Conservation (phyloP, 192 early-diverging fungal species). For the Linnemannia zychae region DNA sequence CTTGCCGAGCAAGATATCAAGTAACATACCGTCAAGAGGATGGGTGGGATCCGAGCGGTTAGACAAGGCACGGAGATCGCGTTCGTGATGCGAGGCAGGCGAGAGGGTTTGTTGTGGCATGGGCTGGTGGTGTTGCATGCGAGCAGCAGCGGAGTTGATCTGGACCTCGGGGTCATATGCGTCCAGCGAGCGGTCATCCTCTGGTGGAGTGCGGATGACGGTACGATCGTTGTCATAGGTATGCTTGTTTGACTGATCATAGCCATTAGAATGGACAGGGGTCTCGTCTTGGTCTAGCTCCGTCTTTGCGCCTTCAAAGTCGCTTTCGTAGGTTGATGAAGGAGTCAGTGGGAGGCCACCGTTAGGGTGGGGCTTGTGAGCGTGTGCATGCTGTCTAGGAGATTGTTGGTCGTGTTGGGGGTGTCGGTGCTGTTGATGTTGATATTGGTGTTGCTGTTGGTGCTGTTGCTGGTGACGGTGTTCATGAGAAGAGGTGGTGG, state of each 20-base stretch:
- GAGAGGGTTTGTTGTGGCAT: background rate
- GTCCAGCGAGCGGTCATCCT: background rate
- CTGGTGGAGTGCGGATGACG: background rate
- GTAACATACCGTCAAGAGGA: conserved; percentile 25
- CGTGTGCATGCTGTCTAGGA: conserved; percentile 18
- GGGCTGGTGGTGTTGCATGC: conserved; percentile 16
- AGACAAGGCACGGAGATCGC: conserved; percentile 11
- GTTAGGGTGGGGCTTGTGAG: background rate
- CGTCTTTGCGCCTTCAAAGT: conserved; percentile 20
- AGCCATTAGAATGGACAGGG: background rate
- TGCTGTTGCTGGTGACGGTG: conserved; percentile 30
- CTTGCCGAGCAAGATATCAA: too few relatives aligned
- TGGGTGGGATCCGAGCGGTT: conserved; percentile 1
- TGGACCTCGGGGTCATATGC: conserved; percentile 19
- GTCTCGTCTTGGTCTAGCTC: conserved; percentile 19
- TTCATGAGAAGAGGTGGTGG: conserved; percentile 26
- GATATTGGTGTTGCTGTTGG: background rate
- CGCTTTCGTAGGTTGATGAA: conserved; percentile 30
- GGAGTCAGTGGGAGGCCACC: conserved; percentile 24
- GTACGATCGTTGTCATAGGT: conserved; percentile 7
- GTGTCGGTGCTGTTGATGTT: background rate
- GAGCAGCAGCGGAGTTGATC: background rate
- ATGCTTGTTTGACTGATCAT: background rate
- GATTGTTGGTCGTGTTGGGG: conserved; percentile 27
- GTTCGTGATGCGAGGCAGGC: conserved; percentile 3